These are phyloP conservation scores for Ustilago curta DNA, from an alignment of 1,284 basidiomycete genomes.

Conservation along the genomic window DNA sequence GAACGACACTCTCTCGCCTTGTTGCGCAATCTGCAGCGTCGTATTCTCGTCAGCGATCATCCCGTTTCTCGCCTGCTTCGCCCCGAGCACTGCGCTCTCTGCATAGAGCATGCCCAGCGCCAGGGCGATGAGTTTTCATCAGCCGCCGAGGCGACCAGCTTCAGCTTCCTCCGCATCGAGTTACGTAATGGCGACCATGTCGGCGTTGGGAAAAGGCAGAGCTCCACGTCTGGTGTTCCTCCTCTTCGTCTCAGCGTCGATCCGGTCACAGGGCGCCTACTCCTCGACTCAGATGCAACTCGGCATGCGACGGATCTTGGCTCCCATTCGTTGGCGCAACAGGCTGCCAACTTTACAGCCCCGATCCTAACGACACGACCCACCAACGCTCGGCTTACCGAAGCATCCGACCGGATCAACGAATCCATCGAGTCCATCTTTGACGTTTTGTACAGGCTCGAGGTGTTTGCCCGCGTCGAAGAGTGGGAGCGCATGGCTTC, in stretches of 20 bases:
- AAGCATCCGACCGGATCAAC: slow-evolving; percentile 54
- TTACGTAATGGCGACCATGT: slow-evolving; percentile 16
- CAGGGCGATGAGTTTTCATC: slow-evolving; percentile 35
- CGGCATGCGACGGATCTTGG: slow-evolving; percentile 6
- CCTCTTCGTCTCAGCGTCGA: slow-evolving; percentile 50
- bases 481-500: slow-evolving; percentile 62
- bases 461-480: slow-evolving; percentile 53
- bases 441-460: slow-evolving; percentile 48
- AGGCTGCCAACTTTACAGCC: slow-evolving; percentile 32
- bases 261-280: slow-evolving; percentile 43
- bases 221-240: slow-evolving; percentile 18
- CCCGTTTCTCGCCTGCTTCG: slow-evolving; percentile 38
- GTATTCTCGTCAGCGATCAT: slow-evolving; percentile 45
- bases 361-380: slow-evolving; percentile 34
- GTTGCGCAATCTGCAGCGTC: slow-evolving; percentile 39
- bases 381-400: slow-evolving; percentile 29
- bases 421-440: slow-evolving; percentile 38
- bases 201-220: background rate
- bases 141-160: slow-evolving; percentile 26
- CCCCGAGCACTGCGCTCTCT: slow-evolving; percentile 38
- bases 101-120: slow-evolving; percentile 27
- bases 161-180: slow-evolving; percentile 38
- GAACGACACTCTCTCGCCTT: slow-evolving; percentile 35
- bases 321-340: background rate
- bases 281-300: slow-evolving; percentile 29